A percentile compares a stretch with the other conserved stretches of the same genome.
Evolutionary conservation across 2,329 filamentous ascomycete species (phyloP).

Genomic region (Diaporthe sp.): DNA sequence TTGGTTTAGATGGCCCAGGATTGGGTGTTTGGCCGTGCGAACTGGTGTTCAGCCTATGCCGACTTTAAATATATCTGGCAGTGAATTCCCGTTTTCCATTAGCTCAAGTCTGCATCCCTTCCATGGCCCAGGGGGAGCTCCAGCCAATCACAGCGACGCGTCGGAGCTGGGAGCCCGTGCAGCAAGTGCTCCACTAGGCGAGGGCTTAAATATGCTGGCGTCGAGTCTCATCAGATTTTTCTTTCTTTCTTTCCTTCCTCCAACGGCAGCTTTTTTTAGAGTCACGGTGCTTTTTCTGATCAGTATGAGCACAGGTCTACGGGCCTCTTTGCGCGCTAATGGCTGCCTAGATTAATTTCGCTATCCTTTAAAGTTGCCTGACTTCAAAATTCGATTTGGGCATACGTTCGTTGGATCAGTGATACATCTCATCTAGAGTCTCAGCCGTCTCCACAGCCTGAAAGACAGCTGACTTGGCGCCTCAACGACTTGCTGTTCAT

Average conservation of each 20-base stretch:
- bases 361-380: slow-evolving; percentile 81
- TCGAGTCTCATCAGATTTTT: no score
- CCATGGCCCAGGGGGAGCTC: background rate
- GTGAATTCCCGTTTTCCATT: no score
- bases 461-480: background rate
- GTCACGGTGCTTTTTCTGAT: slow-evolving; percentile 99
- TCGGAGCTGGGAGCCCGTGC: background rate
- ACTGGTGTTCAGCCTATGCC: no score
- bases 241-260: no score
- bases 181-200: background rate
- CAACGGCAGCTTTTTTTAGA: no score
- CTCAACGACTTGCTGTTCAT: slow-evolving; percentile 12
- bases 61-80: no score
- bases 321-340: slow-evolving; percentile 95
- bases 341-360: slow-evolving; percentile 90
- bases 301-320: slow-evolving; percentile 93
- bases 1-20: background rate
- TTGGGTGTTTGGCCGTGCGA: background rate
- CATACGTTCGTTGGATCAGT: slow-evolving; percentile 55
- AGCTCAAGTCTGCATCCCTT: background rate
- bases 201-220: no score
- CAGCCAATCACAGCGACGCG: background rate
- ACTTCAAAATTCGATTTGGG: slow-evolving; percentile 58
- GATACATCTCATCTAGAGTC: slow-evolving; percentile 50
- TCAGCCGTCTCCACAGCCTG: background rate